These are phyloP conservation scores for Quercus gilva DNA, from an alignment of 306 rosid species.

Conservation along the genomic window DNA sequence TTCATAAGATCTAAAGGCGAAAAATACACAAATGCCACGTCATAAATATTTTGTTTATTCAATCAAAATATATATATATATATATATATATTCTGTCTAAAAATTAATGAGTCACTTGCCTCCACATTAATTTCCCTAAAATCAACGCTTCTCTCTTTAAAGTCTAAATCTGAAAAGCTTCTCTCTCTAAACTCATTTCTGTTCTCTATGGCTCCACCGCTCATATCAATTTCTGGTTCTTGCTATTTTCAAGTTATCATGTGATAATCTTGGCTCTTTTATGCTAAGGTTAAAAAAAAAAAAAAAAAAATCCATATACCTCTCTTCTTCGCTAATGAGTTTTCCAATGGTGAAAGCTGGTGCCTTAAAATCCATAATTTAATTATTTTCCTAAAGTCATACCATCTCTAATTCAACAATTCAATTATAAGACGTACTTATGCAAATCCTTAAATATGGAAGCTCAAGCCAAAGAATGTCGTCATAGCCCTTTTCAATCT, in stretches of 20 bases:
- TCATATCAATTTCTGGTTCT: no score
- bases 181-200: no score
- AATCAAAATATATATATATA: no score
- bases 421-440: constrained; percentile 77
- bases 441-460: constrained; percentile 65
- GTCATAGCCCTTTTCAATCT: constrained; percentile 90
- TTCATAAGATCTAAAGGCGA: no score
- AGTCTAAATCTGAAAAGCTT: no score
- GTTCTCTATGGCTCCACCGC: no score
- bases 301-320: neutral
- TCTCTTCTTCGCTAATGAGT: neutral
- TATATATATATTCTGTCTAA: no score
- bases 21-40: no score
- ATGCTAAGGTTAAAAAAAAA: neutral
- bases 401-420: constrained; percentile 76
- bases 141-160: no score
- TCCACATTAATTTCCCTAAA: no score
- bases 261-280: neutral
- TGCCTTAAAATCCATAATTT: constrained; percentile 26
- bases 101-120: no score
- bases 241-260: neutral
- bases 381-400: constrained; percentile 63
- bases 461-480: constrained; percentile 81
- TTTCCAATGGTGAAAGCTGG: constrained; percentile 71
- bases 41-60: no score